Conservation (phyloP, 345 rosid species). For the Geranium brycei region DNA sequence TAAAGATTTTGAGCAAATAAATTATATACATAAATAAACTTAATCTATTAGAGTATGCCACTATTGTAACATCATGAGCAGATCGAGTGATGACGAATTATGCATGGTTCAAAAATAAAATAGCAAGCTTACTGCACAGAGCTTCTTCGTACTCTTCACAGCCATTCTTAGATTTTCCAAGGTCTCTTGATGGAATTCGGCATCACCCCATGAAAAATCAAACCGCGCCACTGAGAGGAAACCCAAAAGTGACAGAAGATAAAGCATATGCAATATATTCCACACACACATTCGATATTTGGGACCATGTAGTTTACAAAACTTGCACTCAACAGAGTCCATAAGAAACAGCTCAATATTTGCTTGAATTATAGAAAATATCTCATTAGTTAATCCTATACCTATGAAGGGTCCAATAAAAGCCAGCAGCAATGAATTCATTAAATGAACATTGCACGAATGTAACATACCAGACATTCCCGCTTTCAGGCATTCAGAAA, state of each 20-base stretch:
- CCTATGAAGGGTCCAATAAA: not conserved
- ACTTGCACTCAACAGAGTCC: not conserved
- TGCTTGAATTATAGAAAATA: not conserved
- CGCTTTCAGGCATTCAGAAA: slow-evolving; percentile 42
- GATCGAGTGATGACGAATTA: not conserved
- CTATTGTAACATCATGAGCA: not conserved
- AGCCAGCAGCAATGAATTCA: not conserved
- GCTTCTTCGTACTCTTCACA: slow-evolving; percentile 43
- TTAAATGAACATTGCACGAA: not conserved
- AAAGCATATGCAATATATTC: not conserved
- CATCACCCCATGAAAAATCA: slow-evolving; percentile 64
- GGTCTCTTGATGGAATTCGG: slow-evolving; percentile 54
- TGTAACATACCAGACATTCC: slow-evolving; percentile 55
- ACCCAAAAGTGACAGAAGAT: slow-evolving; percentile 2
- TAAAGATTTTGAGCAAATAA: not conserved
- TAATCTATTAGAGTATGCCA: not conserved
- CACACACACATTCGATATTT: not conserved
- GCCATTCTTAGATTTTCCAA: slow-evolving; percentile 50
- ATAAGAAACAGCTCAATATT: not conserved
- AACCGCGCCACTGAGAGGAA: slow-evolving; percentile 44
- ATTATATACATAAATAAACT: not conserved
- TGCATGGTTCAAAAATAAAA: not conserved
- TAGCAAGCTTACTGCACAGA: slow-evolving; percentile 46
- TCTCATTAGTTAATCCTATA: not conserved
- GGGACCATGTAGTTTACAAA: not conserved